Evolutionary conservation across 2,329 filamentous ascomycete genomes (phyloP).

Genomic region (Aspergillus sp.): DNA sequence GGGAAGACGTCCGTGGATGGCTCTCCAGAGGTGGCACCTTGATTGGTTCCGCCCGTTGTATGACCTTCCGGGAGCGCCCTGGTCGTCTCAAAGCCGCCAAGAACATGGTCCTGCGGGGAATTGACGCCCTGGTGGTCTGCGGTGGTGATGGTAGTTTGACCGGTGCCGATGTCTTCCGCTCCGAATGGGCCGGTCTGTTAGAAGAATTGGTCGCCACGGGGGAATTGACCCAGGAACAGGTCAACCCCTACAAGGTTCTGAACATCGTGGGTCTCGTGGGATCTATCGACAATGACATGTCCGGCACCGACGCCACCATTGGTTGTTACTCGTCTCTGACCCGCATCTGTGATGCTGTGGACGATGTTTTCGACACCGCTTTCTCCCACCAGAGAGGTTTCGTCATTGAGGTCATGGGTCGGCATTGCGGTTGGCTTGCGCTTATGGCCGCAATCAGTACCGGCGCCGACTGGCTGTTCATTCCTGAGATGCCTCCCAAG

Average conservation of each 20-base stretch:
- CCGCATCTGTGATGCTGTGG: slow-evolving; percentile 90
- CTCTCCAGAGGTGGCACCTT: slow-evolving; percentile 92
- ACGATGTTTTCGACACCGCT: slow-evolving; percentile 88
- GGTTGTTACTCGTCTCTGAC: slow-evolving; percentile 90
- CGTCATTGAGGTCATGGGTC: slow-evolving; percentile 96
- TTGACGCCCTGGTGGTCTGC: slow-evolving; percentile 93
- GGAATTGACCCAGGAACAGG: slow-evolving; percentile 67
- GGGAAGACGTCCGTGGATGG: slow-evolving; percentile 92
- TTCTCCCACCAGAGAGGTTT: slow-evolving; percentile 95
- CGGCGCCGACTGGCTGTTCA: slow-evolving; percentile 94
- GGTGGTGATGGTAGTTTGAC: slow-evolving; percentile 94
- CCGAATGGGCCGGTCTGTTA: slow-evolving; percentile 84
- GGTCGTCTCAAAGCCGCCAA: slow-evolving; percentile 83
- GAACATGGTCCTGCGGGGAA: slow-evolving; percentile 88
- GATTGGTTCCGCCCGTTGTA: slow-evolving; percentile 91
- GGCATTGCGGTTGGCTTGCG: slow-evolving; percentile 95
- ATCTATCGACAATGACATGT: slow-evolving; percentile 97
- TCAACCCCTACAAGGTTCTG: slow-evolving; percentile 75
- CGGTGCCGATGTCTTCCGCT: slow-evolving; percentile 86
- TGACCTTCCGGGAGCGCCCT: slow-evolving; percentile 82
- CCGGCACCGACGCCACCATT: slow-evolving; percentile 93
- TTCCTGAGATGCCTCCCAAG: slow-evolving; percentile 86
- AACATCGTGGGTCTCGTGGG: slow-evolving; percentile 96
- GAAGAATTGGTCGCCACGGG: slow-evolving; percentile 75
- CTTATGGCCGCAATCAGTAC: slow-evolving; percentile 93